Evolutionary conservation across 345 rosid species (phyloP).

Genomic region (Dimocarpus longan): DNA sequence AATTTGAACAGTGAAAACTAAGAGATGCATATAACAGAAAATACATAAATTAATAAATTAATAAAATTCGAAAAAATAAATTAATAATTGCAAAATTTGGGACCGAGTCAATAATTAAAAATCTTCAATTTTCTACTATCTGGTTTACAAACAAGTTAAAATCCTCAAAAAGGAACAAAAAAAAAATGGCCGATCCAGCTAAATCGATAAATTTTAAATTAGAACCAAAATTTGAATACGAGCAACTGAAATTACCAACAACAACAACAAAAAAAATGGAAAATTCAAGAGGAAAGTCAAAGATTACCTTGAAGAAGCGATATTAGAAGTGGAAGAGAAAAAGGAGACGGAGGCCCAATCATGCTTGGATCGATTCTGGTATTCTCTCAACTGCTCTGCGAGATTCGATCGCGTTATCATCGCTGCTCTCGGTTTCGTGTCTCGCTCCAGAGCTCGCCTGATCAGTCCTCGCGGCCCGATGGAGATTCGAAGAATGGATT

Average conservation of each 20-base stretch:
- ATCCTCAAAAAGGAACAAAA: background rate
- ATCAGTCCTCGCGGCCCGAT: conserved; percentile 6
- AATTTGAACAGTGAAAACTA: background rate
- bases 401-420: conserved; percentile 98
- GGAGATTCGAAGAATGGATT: conserved; percentile 21
- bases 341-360: conserved; percentile 98
- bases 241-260: background rate
- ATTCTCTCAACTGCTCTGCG: conserved; percentile 91
- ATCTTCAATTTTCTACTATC: background rate
- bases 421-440: conserved; percentile 20
- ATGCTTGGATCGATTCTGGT: conserved; percentile 93
- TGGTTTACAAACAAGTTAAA: background rate
- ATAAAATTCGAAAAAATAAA: background rate
- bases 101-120: background rate
- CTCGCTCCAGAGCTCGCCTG: conserved; percentile 14
- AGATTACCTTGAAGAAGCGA: conserved; percentile 70
- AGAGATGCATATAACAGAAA: background rate
- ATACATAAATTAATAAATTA: background rate
- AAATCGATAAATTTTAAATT: background rate
- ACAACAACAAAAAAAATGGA: background rate
- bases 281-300: background rate
- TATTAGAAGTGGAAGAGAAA: conserved; percentile 85
- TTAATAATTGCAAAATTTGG: background rate
- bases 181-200: conserved; percentile 2
- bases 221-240: background rate